Evolutionary conservation across 345 rosid species (phyloP), one percentile per base, ranked within the genome.

Genomic region (Nasturtium officinale): DNA sequence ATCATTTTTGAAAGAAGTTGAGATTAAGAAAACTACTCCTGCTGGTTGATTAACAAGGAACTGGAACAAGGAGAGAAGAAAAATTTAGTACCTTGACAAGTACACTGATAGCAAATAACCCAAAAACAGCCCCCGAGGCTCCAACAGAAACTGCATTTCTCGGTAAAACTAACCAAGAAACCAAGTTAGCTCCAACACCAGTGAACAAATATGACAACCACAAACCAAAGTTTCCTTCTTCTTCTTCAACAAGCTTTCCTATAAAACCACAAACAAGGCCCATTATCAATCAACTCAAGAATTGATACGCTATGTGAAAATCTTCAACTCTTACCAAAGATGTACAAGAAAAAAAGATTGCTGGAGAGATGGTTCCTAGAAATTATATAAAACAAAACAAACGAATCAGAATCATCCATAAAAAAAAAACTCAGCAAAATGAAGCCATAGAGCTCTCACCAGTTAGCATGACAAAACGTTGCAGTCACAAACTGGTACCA

Each of bases 161-260:
- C 4, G 94, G 97, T 46, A 93, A 82, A 83, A 94, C 86, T 65
- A 90, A 84, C 98, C 97, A 90, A 32, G 97, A 91, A 73, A 90
- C 91, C 2, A 94, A 82, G 77, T 94, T 94, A 64, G 95, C 98
- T 47, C 96, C 98, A 45, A 83, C 96, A 61, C 90, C 96, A 0
- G 98, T 91, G 56, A 91, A 58, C 65, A 90, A 83, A 63, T 89
- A 91, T 2, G 89, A 88, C 17, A 94, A 72, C 96, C 98, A 91
- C 82, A 90, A 68, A 8, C 79, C 96, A 20, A 91, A 82, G 63
- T 69, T 89, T 48, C 97, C 96, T 79, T 90, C 97, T 83, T 94
- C 97, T 80, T 94, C 98, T 82, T 90, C 97, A 78, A 89, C 91
- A 6, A 94, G 91, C 81, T 94, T 90, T 80, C 97, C 98, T 94